Conservation (phyloP, 2,329 filamentous ascomycete genomes). For the Albifimbria verrucaria region DNA sequence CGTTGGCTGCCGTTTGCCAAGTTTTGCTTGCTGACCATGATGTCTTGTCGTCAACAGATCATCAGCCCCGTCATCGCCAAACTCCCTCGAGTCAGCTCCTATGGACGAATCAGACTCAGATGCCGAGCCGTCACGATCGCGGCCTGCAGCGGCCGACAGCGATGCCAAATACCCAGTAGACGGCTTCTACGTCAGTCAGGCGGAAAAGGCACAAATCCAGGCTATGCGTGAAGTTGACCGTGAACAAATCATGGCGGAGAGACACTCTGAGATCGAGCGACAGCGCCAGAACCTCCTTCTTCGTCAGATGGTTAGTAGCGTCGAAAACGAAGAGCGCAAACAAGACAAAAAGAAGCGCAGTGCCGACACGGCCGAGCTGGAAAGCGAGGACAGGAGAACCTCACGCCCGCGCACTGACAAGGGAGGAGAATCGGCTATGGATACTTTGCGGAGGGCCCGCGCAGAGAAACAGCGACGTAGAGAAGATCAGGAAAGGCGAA, state of each 20-base stretch:
- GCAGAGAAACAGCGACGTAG: conserved; percentile 54
- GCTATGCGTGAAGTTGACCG: conserved; percentile 85
- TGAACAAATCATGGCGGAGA: conserved; percentile 85
- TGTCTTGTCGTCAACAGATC: conserved; percentile 48
- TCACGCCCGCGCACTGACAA: conserved; percentile 62
- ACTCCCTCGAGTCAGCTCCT: conserved; percentile 75
- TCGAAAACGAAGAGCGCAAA: conserved; percentile 59
- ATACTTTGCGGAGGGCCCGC: conserved; percentile 59
- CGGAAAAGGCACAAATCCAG: conserved; percentile 77
- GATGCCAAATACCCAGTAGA: conserved; percentile 79
- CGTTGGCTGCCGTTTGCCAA: no score
- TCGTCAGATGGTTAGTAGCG: conserved; percentile 69
- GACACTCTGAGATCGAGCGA: conserved; percentile 76
- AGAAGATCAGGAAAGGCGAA: conserved; percentile 58
- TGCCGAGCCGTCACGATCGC: conserved; percentile 42
- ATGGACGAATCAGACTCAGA: conserved; percentile 85
- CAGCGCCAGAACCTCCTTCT: conserved; percentile 80
- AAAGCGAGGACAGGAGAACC: conserved; percentile 71
- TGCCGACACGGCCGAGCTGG: conserved; percentile 72
- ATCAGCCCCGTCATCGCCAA: conserved; percentile 63
- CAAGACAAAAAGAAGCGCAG: conserved; percentile 67
- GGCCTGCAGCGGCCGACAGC: conserved; percentile 47
- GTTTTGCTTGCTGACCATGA: conserved; percentile 12
- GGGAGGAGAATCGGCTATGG: conserved; percentile 60
- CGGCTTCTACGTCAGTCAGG: conserved; percentile 72